A percentile compares a stretch with the other conserved stretches of the same genome.
Conservation (phyloP, 164 flowering plant genomes). For the Vitis riparia region DNA sequence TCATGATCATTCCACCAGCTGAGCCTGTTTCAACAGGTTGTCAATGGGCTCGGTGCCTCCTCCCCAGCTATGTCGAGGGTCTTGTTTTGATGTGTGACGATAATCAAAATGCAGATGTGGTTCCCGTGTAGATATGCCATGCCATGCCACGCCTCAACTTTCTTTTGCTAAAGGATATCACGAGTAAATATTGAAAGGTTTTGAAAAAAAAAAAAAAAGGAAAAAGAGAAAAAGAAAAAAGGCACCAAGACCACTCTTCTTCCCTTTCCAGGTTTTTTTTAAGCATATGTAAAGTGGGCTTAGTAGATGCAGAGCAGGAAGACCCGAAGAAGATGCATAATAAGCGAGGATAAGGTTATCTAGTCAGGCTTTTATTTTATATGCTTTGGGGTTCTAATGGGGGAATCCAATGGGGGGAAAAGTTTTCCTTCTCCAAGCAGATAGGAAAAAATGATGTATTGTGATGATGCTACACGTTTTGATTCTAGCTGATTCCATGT, state of each 20-base stretch:
- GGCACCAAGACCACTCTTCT: constrained; percentile 7
- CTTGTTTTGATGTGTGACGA: constrained; percentile 79
- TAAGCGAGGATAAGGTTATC: constrained; percentile 5
- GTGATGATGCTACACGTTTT: constrained; percentile 3
- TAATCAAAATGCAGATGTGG: constrained; percentile 67
- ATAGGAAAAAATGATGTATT: constrained; percentile 2
- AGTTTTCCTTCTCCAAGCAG: constrained; percentile 11
- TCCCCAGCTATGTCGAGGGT: constrained; percentile 74
- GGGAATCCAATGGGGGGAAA: neutral
- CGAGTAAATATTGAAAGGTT: constrained; percentile 21
- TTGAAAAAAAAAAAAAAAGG: neutral
- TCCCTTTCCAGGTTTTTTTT: constrained; percentile 7
- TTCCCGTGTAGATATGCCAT: constrained; percentile 62
- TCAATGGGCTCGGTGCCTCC: constrained; percentile 80
- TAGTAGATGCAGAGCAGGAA: constrained; percentile 24
- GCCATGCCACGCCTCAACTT: neutral
- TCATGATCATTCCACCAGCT: constrained; percentile 82
- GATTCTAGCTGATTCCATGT: constrained; percentile 17
- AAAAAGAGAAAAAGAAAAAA: constrained; percentile 1
- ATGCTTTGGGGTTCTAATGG: constrained; percentile 5
- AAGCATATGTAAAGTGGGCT: constrained; percentile 26
- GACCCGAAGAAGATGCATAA: constrained; percentile 1
- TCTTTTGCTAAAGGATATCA: constrained; percentile 10
- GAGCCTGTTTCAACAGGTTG: constrained; percentile 81
- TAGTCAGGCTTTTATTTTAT: constrained; percentile 4